Evolutionary conservation across 305 asterid species (phyloP).

Genomic region (Lippia alba): DNA sequence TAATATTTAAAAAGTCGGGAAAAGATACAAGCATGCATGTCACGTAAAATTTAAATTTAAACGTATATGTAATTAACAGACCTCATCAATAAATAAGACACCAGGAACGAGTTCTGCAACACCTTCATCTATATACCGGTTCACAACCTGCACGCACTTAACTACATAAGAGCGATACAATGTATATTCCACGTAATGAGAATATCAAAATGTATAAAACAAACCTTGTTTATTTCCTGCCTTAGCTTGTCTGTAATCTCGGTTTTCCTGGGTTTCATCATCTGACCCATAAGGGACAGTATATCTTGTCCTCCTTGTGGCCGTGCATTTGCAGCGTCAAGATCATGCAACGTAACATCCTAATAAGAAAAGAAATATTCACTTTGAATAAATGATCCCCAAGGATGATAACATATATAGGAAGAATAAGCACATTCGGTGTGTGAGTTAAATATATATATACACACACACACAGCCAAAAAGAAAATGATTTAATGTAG

Average conservation of each 20-base stretch:
- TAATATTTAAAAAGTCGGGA: constrained; percentile 20
- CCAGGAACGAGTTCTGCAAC: constrained; percentile 99
- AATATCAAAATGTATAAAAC: constrained; percentile 14
- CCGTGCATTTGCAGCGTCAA: constrained; percentile 98
- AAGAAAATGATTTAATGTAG: no score
- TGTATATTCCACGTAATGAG: not conserved
- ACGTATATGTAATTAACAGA: constrained; percentile 32
- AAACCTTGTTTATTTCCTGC: constrained; percentile 94
- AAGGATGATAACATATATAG: not conserved
- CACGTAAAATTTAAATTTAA: not conserved
- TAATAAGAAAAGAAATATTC: constrained; percentile 34
- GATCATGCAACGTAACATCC: constrained; percentile 98
- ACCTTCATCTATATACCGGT: constrained; percentile 94
- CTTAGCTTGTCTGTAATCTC: constrained; percentile 96
- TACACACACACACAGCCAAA: no score
- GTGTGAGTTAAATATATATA: no score
- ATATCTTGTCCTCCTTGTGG: constrained; percentile 99
- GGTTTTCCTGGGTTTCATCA: constrained; percentile 98
- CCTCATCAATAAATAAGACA: constrained; percentile 94
- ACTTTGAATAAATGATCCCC: constrained; percentile 6
- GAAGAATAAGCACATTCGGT: not conserved
- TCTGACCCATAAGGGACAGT: constrained; percentile 95
- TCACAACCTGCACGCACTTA: constrained; percentile 70
- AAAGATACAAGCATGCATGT: constrained; percentile 9
- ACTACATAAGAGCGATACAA: constrained; percentile 7